These are phyloP conservation scores for Tuber umbilicatum DNA, from an alignment of 495 filamentous ascomycete species.

Conservation along the genomic window DNA sequence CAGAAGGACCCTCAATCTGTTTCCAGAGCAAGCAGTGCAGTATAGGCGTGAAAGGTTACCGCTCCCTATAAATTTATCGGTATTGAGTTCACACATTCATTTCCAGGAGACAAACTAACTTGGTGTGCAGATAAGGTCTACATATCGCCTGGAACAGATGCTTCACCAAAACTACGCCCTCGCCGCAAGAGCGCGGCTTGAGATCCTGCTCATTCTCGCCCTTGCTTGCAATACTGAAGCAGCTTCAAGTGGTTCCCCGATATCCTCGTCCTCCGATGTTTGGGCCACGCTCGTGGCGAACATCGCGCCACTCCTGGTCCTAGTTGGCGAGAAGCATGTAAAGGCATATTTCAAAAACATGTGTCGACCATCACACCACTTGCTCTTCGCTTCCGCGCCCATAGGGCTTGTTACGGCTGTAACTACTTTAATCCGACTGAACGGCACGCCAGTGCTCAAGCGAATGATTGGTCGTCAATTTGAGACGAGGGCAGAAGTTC, in stretches of 20 bases:
- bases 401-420: slow-evolving; percentile 33
- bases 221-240: background rate
- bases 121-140: background rate
- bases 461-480: slow-evolving; percentile 29
- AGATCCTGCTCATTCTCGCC: background rate
- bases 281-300: slow-evolving; percentile 28
- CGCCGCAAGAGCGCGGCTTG: background rate
- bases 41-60: background rate
- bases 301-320: slow-evolving; percentile 23
- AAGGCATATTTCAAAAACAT: slow-evolving; percentile 34
- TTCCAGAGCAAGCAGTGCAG: background rate
- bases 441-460: slow-evolving; percentile 5
- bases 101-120: background rate
- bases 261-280: slow-evolving; percentile 11
- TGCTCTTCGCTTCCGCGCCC: slow-evolving; percentile 26
- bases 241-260: background rate
- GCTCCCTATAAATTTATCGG: background rate
- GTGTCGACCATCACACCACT: slow-evolving; percentile 19
- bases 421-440: slow-evolving; percentile 24
- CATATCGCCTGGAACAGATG: background rate
- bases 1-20: background rate
- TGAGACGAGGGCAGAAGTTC: slow-evolving; percentile 20
- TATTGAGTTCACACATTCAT: background rate
- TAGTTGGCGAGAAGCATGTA: slow-evolving; percentile 30
- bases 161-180: background rate